Evolutionary conservation across 2,329 filamentous ascomycete genomes (phyloP), one percentile per base, ranked within the genome.

Genomic region (Trichoderma guizhouense): DNA sequence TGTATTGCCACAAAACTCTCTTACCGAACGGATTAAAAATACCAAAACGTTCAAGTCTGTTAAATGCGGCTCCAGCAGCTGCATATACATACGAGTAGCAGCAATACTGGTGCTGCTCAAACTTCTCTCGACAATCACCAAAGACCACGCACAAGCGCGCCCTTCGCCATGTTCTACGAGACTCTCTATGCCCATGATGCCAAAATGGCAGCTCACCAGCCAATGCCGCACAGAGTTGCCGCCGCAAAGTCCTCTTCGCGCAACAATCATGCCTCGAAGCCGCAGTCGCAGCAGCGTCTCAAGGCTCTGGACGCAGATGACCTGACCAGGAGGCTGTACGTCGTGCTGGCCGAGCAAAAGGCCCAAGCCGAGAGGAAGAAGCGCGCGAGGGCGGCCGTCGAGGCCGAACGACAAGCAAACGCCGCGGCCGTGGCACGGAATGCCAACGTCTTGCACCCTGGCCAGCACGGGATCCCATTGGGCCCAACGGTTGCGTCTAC

Each of bases 231-330:
- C 55, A 60, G 53, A 39, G 36, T n/a, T n/a, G n/a, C 26, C 11
- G 34, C 67, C 21, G 9, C 53, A 58, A 72, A 79, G 72, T 53
- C 63, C 73, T 12, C 69, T 8, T 69, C 72, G 18, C 57, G 68
- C 53, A 24, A 53, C 53, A 24, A 53, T 18, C 68, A 65, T 5
- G 51, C 34, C 24, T 51, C 39, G 1, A 75, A 73, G 24, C 71
- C 72, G 28, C 73, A 72, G 53, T 72, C 76, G 14, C 74, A 77
- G 14, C 74, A 77, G 28, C 75, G 76, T 1, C 77, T 81, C 12
- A 75, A 78, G 36, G 79, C 81, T 2, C 79, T 90, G 60, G 88
- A 90, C 72, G 82, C 89, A 0, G 83, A 86, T 32, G 88, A 91
- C 70, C 79, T 91, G 32, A 83, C 84, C 12, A 83, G 85, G 36